phyloP scores from a whole-genome alignment of 2,329 filamentous ascomycete species.

The Coniochaeta ligniaria region DNA sequence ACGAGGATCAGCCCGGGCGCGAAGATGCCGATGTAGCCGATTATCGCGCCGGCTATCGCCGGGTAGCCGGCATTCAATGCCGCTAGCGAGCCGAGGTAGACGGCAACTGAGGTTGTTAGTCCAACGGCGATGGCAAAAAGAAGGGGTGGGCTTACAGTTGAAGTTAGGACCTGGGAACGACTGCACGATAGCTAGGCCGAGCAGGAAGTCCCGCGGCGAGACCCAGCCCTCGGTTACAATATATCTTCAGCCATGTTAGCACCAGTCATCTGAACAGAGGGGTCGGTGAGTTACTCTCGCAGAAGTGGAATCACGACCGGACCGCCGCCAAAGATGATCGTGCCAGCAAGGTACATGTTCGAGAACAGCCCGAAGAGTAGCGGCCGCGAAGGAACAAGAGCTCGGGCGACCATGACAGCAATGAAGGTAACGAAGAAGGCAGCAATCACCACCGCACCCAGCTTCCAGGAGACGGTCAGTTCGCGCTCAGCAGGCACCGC shows the following conservation, averaged over 20 bases:
- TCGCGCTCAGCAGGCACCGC: conserved; percentile 23
- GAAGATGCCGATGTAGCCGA: conserved; percentile 48
- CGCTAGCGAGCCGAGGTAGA: conserved; percentile 47
- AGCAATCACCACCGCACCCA: conserved; percentile 31
- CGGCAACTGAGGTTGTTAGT: conserved; percentile 29
- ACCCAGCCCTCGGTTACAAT: conserved; percentile 66
- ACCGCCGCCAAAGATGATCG: conserved; percentile 58
- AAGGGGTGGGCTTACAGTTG: conserved; percentile 15
- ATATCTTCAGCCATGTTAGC: conserved; percentile 21
- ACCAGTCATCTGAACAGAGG: not conserved
- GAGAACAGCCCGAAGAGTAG: conserved; percentile 56
- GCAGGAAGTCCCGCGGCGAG: conserved; percentile 60
- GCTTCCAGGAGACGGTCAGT: conserved; percentile 36
- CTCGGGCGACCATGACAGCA: conserved; percentile 43
- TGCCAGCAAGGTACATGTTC: conserved; percentile 68
- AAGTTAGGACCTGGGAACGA: conserved; percentile 46
- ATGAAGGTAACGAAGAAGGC: conserved; percentile 51
- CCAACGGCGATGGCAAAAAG: not conserved
- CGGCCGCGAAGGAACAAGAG: conserved; percentile 28
- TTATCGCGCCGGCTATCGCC: conserved; percentile 36
- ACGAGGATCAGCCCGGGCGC: conserved; percentile 39
- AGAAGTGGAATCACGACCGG: conserved; percentile 60
- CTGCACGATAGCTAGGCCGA: conserved; percentile 66
- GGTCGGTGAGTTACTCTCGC: conserved; percentile 28
- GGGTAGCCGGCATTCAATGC: conserved; percentile 28